phyloP scores from a whole-genome alignment of 345 rosid species.

The Dipteronia sinensis region DNA sequence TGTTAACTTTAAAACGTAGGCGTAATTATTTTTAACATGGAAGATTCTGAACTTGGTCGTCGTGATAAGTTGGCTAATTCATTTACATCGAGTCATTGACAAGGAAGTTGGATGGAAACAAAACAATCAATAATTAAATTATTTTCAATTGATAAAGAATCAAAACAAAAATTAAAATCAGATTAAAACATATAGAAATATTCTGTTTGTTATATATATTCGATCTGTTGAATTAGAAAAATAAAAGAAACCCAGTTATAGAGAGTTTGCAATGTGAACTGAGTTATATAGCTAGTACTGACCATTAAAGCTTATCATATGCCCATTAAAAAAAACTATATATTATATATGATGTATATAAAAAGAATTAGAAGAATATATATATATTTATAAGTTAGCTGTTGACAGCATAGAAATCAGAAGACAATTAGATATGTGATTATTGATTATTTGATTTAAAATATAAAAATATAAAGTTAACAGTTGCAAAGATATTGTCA shows the following conservation, averaged over 20 bases:
- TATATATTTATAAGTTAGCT: background rate
- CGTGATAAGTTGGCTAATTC: background rate
- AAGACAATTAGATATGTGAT: background rate
- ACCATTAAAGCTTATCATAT: background rate
- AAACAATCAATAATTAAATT: too few species aligned
- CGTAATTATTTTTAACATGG: background rate
- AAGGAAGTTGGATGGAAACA: background rate
- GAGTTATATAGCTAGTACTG: background rate
- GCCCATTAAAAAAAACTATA: background rate
- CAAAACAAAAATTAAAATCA: too few species aligned
- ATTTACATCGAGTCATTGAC: too few species aligned
- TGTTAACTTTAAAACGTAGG: background rate
- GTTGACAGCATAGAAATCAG: constrained; percentile 13
- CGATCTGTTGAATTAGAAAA: background rate
- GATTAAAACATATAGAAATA: too few species aligned
- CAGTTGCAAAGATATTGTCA: background rate
- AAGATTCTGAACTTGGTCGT: too few species aligned
- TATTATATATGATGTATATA: background rate
- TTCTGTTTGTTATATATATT: too few species aligned
- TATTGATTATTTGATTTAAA: background rate
- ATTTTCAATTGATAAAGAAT: background rate
- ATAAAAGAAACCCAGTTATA: background rate
- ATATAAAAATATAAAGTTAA: background rate
- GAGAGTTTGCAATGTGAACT: background rate
- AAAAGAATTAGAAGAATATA: background rate